These are phyloP conservation scores for Backusella parvicylindrica DNA, from an alignment of 192 early-diverging fungal species.

Conservation along the genomic window DNA sequence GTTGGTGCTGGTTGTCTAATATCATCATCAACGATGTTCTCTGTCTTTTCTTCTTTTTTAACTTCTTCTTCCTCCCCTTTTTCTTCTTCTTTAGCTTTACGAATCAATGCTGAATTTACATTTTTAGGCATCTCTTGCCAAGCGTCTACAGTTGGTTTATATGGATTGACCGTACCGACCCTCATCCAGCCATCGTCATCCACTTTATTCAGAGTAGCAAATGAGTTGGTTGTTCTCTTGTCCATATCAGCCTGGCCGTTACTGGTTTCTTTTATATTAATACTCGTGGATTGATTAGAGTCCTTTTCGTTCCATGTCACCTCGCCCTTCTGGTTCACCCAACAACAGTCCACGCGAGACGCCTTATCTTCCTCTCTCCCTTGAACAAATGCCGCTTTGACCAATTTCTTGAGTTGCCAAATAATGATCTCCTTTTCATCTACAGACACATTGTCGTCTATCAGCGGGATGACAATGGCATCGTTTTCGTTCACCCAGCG, in stretches of 20 bases:
- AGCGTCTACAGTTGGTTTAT: not conserved
- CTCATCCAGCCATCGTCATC: conserved; percentile 14
- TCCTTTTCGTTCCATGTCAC: conserved; percentile 41
- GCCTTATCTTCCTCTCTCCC: conserved; percentile 20
- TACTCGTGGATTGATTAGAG: not conserved
- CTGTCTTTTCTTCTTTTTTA: not conserved
- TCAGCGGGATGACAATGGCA: conserved; percentile 41
- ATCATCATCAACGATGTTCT: not conserved
- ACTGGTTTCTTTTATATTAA: not conserved
- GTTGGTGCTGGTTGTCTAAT: not conserved
- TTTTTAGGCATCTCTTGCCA: not conserved
- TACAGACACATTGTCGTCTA: conserved; percentile 39
- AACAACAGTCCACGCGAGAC: conserved; percentile 47
- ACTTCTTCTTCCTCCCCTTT: not conserved
- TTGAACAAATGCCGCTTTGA: conserved; percentile 33
- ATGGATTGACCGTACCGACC: not conserved
- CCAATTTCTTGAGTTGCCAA: conserved; percentile 33
- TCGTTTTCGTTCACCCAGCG: conserved; percentile 55
- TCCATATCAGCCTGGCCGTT: not conserved
- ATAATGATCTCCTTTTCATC: conserved; percentile 49
- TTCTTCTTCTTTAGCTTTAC: not conserved
- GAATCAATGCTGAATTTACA: not conserved
- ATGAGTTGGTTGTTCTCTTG: not conserved
- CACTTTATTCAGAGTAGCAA: not conserved
- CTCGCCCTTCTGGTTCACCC: conserved; percentile 51